A percentile compares a stretch with the other conserved stretches of the same genome.
phyloP scores from a whole-genome alignment of 306 rosid species.

The Lablab purpureus region DNA sequence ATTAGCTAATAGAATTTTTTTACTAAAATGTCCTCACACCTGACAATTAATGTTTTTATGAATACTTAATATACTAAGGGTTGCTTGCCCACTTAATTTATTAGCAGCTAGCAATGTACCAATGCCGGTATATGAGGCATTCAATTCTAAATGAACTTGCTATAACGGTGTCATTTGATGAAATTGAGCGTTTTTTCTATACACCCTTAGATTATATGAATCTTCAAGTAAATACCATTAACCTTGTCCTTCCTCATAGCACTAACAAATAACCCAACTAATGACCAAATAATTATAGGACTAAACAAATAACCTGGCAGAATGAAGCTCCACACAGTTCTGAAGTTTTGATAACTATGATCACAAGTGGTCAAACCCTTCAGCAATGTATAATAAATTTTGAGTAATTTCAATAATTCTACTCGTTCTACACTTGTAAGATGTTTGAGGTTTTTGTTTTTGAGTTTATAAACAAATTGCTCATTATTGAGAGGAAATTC shows the following conservation, averaged over 20 bases:
- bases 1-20: too few relatives aligned
- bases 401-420: constrained; percentile 13
- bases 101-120: too few relatives aligned
- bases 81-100: too few relatives aligned
- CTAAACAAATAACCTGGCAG: not conserved
- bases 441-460: constrained; percentile 9
- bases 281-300: constrained; percentile 17
- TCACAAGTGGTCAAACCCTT: constrained; percentile 19
- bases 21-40: too few relatives aligned
- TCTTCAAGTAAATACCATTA: constrained; percentile 14
- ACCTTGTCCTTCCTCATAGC: not conserved
- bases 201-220: not conserved
- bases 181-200: too few relatives aligned
- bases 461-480: not conserved
- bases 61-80: too few relatives aligned
- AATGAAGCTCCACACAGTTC: constrained; percentile 7
- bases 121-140: not conserved
- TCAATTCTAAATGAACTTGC: not conserved
- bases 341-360: constrained; percentile 19
- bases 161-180: not conserved
- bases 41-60: too few relatives aligned
- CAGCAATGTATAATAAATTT: not conserved
- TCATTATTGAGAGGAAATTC: constrained; percentile 27
- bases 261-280: constrained; percentile 4
- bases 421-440: not conserved